Percentiles rank a stretch among this genome's conserved stretches.
These are phyloP conservation scores for Schizochytrium sp. DNA, from an alignment of 108 stramenopile species.

Conservation along the genomic window DNA sequence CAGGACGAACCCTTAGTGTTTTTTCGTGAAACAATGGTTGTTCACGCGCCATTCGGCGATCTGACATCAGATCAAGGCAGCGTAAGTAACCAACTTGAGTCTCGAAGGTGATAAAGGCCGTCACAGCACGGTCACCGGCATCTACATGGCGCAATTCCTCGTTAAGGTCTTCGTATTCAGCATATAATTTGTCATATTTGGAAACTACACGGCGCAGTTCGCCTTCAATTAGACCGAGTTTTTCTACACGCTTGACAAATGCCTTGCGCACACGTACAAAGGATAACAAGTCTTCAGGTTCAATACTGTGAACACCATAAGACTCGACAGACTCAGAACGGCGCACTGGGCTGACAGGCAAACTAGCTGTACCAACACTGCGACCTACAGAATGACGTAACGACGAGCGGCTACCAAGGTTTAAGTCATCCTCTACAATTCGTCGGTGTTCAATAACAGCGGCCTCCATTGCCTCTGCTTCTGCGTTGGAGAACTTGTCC, in stretches of 20 bases:
- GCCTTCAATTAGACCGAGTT: conserved; percentile 31
- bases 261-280: conserved; percentile 35
- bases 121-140: background rate
- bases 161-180: conserved; percentile 40
- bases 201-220: conserved; percentile 22
- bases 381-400: conserved; percentile 20
- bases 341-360: background rate
- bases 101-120: conserved; percentile 60
- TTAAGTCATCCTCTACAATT: background rate
- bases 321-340: conserved; percentile 52
- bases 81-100: conserved; percentile 30
- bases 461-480: conserved; percentile 39
- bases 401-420: conserved; percentile 1
- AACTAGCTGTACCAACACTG: background rate
- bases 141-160: background rate
- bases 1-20: conserved; percentile 63
- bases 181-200: conserved; percentile 39
- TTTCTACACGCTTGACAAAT: background rate
- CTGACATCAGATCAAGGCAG: background rate
- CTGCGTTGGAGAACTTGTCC: background rate
- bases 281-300: conserved; percentile 24
- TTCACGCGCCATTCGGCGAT: background rate
- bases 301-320: conserved; percentile 14
- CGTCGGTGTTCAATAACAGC: conserved; percentile 45
- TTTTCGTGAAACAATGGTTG: conserved; percentile 46